Evolutionary conservation across 2,329 filamentous ascomycete species (phyloP).

Genomic region (Fusarium humuli): DNA sequence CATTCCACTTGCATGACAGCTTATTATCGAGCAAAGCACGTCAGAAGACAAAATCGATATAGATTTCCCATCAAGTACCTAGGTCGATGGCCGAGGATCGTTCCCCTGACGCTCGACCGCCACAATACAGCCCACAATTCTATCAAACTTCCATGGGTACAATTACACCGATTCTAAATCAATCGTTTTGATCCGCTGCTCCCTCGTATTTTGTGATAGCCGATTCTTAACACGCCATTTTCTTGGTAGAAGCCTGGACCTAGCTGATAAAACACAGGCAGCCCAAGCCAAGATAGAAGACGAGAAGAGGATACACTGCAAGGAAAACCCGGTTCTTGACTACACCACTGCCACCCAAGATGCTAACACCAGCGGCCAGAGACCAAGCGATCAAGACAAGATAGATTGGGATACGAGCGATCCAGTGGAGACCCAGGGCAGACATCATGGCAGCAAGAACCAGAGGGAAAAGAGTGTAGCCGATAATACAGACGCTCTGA

Average conservation of each 20-base stretch:
- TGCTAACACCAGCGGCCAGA: slow-evolving; percentile 93
- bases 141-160: slow-evolving; percentile 27
- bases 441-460: slow-evolving; percentile 93
- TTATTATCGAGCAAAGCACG: neutral
- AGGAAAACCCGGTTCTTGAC: slow-evolving; percentile 94
- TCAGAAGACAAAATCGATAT: slow-evolving; percentile 15
- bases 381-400: slow-evolving; percentile 91
- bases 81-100: slow-evolving; percentile 3
- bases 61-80: slow-evolving; percentile 4
- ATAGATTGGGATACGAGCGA: slow-evolving; percentile 91
- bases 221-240: neutral
- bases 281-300: slow-evolving; percentile 93
- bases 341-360: slow-evolving; percentile 93
- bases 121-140: slow-evolving; percentile 18
- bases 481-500: slow-evolving; percentile 97
- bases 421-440: slow-evolving; percentile 80
- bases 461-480: slow-evolving; percentile 96
- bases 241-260: neutral
- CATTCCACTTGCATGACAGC: slow-evolving; percentile 8
- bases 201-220: slow-evolving; percentile 2
- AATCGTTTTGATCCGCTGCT: slow-evolving; percentile 7
- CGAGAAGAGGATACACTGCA: slow-evolving; percentile 92
- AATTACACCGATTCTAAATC: slow-evolving; percentile 35
- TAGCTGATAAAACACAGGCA: slow-evolving; percentile 98
- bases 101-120: slow-evolving; percentile 9